Conservation (phyloP, 768 basidiomycete species). For the Suillus clintonianus region DNA sequence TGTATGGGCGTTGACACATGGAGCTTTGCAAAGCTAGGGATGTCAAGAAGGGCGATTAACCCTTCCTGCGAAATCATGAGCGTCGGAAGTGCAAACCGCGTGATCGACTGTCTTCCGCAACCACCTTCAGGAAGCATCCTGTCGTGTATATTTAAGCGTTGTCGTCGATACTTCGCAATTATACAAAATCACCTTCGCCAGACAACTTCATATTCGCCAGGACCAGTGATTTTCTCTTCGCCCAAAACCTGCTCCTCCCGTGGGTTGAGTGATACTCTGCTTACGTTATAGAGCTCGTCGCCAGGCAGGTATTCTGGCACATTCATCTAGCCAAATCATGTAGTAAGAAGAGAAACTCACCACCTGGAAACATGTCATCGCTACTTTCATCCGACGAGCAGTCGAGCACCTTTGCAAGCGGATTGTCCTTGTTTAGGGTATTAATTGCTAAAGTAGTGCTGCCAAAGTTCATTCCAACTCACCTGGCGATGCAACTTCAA, state of each 20-base stretch:
- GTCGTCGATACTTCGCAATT: neutral
- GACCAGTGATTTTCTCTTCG: conserved; percentile 41
- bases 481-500: conserved; percentile 53
- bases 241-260: conserved; percentile 39
- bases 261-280: conserved; percentile 49
- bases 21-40: conserved; percentile 63
- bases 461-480: conserved; percentile 14
- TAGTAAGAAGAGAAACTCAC: conserved; percentile 28
- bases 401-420: conserved; percentile 48
- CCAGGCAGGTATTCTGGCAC: conserved; percentile 60
- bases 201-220: conserved; percentile 58
- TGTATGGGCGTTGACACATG: conserved; percentile 61
- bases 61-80: conserved; percentile 62
- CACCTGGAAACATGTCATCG: conserved; percentile 48
- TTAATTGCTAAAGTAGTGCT: neutral
- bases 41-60: conserved; percentile 64
- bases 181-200: conserved; percentile 60
- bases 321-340: neutral
- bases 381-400: conserved; percentile 51
- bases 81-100: conserved; percentile 57
- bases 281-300: conserved; percentile 63
- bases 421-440: conserved; percentile 38
- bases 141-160: neutral
- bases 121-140: conserved; percentile 51
- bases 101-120: conserved; percentile 48